Base-by-base conservation (phyloP, 345 rosid species). In the Eucalyptus regnans region DNA sequence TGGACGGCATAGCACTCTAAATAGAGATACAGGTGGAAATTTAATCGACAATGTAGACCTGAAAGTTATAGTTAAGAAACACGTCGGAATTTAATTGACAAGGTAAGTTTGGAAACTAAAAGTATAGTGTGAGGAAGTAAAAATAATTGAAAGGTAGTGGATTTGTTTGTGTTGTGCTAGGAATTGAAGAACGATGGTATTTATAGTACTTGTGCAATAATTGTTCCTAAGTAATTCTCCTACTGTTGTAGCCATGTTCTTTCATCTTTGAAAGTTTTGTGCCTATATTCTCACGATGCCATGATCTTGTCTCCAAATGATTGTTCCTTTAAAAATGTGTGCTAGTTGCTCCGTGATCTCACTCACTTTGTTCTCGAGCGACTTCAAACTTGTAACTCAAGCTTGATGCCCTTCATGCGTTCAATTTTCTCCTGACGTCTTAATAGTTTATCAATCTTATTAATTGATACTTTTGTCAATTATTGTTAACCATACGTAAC, bases 1-100 rank as follows among this genome's bases (percentile, higher is more conserved):
- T 56, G 12, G 62, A 56, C 3, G 3, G 9, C 58, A 52, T 52
- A 4, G 0, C 25, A 52, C 5, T 52, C 25, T 52, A 52, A 1
- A 52, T 52, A 52, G 2, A 52, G 58, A 52, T 20, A 52, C 25
- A 52, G 18, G 6, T 22, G 12, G 13, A 9, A 56, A 56, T 56
- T 23, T 23, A 56, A 23, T 56, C 1, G 1, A 56, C 29, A 10
- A 56, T 56, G 6, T 23, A 10, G 29, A 23, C 4, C 2, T 56
- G 1, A 23, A 56, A 56, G 29, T 23, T 56, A 56, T 0, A 23
- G 6, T 25, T 25, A 23, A 56, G 29, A 9, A 56, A 5, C 62
- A 9, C 1, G 1, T 56, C 1, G 3, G 12, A 56, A 56, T 56
- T 56, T 23, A 56, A 56, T 9, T 4, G 1, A 56, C 6, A 23